Base-by-base conservation (phyloP, 768 basidiomycete genomes). In the Termitomyces sp. region DNA sequence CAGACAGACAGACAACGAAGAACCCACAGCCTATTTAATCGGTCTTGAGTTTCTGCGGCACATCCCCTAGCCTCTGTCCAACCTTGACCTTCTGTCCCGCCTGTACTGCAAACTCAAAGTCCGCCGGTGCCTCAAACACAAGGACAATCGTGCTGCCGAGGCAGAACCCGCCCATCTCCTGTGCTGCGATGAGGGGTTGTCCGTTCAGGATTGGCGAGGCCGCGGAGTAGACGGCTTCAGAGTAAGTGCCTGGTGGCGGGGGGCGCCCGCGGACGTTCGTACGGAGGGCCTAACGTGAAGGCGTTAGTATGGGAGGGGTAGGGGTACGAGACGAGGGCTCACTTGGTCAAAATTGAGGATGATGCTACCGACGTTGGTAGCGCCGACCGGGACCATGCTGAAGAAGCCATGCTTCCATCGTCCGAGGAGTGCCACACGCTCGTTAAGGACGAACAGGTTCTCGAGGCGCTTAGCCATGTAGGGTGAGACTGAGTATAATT, bases 161-260 rank as follows among this genome's bases (percentile, higher is more conserved):
- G 67, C 87, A 89, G 76, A 99, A 99, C 1, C 95, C 97, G 35
- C 97, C 97, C 91, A 98, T 93, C 76, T 99, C 95, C 71, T 97
- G 91, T 0, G 92, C 95, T 1, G 90, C 80, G 0, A 77, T 78
- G 48, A 98, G 79, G 1, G 96, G 95, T 68, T 97, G 94, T 0
- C 97, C 97, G 18, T 85, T 81, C 38, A 98, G 79, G 30, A 98
- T 73, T 0, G 87, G 76, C 1, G 91, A 94, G 0, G 95, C 96
- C 6, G 82, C 82, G 2, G 87, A 83, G 72, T 99, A 99, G 14
- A 92, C 87, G 0, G 95, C 97, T 74, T 98, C 97, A 5, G 85
- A 83, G 74, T 92, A 97, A 1, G 93, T 91, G 32, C 95, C 95
- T 0, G 88, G 79, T 41, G 90, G 93, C 55, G 85, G 89, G 32